phyloP scores from a whole-genome alignment of 768 basidiomycete species.

The Podaxis sp. region DNA sequence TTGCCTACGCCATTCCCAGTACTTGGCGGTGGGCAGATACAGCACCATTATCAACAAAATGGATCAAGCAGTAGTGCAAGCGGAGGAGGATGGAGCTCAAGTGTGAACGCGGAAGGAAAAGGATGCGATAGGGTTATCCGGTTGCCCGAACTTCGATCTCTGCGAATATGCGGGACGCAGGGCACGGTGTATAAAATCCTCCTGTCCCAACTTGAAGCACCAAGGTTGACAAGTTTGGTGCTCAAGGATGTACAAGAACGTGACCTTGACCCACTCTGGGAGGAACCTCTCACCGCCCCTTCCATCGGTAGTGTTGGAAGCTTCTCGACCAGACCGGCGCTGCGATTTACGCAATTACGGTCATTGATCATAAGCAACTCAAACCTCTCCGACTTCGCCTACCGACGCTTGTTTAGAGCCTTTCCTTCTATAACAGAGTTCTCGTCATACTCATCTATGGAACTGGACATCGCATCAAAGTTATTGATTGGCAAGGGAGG shows the following conservation, averaged over 20 bases:
- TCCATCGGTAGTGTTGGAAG: background rate
- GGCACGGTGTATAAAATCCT: constrained; percentile 34
- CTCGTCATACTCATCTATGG: constrained; percentile 13
- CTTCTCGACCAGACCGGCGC: background rate
- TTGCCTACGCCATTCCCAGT: background rate
- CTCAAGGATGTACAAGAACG: constrained; percentile 37
- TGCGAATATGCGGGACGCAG: constrained; percentile 36
- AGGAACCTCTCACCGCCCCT: constrained; percentile 5
- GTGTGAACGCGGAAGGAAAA: constrained; percentile 14
- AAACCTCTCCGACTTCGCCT: constrained; percentile 29
- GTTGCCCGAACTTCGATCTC: constrained; percentile 32
- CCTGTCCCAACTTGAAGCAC: constrained; percentile 34
- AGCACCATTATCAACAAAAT: background rate
- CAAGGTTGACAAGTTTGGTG: constrained; percentile 33
- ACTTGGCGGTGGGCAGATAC: background rate
- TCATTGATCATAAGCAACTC: constrained; percentile 37
- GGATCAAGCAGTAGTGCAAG: background rate
- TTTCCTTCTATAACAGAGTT: constrained; percentile 33
- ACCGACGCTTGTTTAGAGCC: constrained; percentile 23
- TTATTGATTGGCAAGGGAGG: background rate
- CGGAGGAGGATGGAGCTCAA: background rate
- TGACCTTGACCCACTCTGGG: constrained; percentile 36
- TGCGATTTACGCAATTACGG: constrained; percentile 29
- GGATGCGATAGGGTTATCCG: constrained; percentile 19
- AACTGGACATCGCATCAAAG: background rate